Evolutionary conservation across 2,329 filamentous ascomycete species (phyloP), one percentile per base, ranked within the genome.

Genomic region (Paracoccidioides brasiliensis): DNA sequence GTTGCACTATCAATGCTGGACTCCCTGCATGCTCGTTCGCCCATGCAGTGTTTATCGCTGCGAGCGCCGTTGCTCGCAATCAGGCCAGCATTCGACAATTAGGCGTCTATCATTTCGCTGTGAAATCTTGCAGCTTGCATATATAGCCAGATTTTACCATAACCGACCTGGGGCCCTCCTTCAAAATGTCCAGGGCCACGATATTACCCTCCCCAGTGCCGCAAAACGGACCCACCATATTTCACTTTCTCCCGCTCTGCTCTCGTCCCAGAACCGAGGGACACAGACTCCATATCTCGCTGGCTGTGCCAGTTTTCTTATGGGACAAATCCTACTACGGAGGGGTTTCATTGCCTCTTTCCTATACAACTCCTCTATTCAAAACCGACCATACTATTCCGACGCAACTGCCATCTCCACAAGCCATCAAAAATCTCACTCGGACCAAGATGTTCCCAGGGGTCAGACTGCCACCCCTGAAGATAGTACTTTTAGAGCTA

Each of bases 11-110:
- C 53, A 41, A 40, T 57, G 57, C 46, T 58, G 54, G 52, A 54
- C 55, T 51, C 59, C 56, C 68, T 71, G 69, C 68, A 71, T 71
- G 69, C 70, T 62, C 62, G 60, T 61, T 61, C 63, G 69, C 64
- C 61, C 64, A 56, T 62, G 63, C 43, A 60, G 59, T 56, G 55
- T 68, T 49, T 61, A 64, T 60, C 67, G 63, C 55, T 61, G 60
- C 57, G 45, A 41, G 45, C 54, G 28, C 35, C 52, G 15, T 10
- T 46, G 32, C 52, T 40, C 38, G 52, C 37, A 43, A 28, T 12
- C 50, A 8, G 6, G 10, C 37, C 28, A 42, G 38, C 15, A 30
- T 9, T 41, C 42, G 50, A 42, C 37, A 22, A 52, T 15, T 52
- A 52, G 50, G 14, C 50, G n/a, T 7, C 37, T 14, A 30, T 1